Evolutionary conservation across 495 filamentous ascomycete species (phyloP).

Genomic region (Neurospora sp.): DNA sequence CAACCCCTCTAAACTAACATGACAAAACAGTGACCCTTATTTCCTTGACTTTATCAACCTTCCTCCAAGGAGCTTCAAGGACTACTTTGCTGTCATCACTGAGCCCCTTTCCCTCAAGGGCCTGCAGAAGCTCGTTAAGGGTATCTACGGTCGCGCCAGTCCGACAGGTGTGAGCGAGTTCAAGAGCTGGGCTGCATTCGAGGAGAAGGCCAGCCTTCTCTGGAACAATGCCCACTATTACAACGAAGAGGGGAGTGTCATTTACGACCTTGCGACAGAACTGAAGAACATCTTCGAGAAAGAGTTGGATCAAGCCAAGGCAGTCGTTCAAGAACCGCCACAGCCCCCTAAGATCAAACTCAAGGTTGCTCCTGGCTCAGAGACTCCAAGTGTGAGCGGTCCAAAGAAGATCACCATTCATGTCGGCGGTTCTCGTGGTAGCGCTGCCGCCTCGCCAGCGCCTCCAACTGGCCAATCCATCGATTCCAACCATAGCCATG

Average conservation of each 20-base stretch:
- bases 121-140: conserved; percentile 60
- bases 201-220: conserved; percentile 63
- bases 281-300: conserved; percentile 61
- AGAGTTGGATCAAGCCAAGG: conserved; percentile 58
- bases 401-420: conserved; percentile 46
- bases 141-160: conserved; percentile 52
- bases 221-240: conserved; percentile 81
- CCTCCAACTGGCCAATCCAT: conserved; percentile 33
- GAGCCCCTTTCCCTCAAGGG: conserved; percentile 61
- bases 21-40: conserved; percentile 39
- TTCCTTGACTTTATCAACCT: conserved; percentile 58
- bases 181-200: conserved; percentile 69
- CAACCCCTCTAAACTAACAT: conserved; percentile 13
- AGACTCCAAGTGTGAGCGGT: conserved; percentile 19
- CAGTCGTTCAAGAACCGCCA: conserved; percentile 48
- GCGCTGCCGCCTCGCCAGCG: conserved; percentile 44
- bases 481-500: conserved; percentile 20
- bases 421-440: conserved; percentile 38
- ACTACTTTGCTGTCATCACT: conserved; percentile 70
- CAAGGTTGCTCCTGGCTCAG: conserved; percentile 42
- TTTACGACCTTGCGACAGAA: conserved; percentile 58
- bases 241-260: conserved; percentile 80
- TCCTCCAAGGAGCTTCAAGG: conserved; percentile 48
- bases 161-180: conserved; percentile 59
- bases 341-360: conserved; percentile 64